A percentile compares a stretch with the other conserved stretches of the same genome.
Evolutionary conservation across 257 asterid species (phyloP).

Genomic region (Penstemon barbatus): DNA sequence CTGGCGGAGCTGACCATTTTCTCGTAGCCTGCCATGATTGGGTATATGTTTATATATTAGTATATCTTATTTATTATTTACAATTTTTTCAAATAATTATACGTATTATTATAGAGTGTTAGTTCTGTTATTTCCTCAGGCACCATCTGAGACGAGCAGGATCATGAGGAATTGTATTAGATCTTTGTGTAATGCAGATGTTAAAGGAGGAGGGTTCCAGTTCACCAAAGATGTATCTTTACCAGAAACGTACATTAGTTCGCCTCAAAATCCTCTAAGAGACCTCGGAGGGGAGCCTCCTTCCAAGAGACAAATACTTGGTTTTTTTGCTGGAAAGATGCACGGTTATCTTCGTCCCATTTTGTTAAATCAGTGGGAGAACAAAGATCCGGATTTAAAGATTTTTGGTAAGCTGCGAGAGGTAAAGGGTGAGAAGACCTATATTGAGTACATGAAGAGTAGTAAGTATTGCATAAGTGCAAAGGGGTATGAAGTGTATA

Average conservation of each 20-base stretch:
- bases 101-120: too few relatives aligned
- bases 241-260: conserved; percentile 54
- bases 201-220: conserved; percentile 55
- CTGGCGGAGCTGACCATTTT: conserved; percentile 71
- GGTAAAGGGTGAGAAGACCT: conserved; percentile 29
- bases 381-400: conserved; percentile 72
- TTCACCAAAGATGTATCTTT: conserved; percentile 67
- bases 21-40: conserved; percentile 89
- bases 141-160: conserved; percentile 65
- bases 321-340: conserved; percentile 77
- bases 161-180: conserved; percentile 65
- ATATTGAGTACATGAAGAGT: conserved; percentile 62
- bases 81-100: too few relatives aligned
- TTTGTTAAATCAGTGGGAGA: conserved; percentile 56
- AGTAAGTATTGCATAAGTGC: conserved; percentile 81
- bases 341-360: conserved; percentile 77
- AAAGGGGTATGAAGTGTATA: conserved; percentile 69
- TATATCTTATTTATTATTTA: too few relatives aligned
- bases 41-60: conserved; percentile 39
- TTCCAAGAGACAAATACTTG: conserved; percentile 56
- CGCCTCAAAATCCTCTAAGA: conserved; percentile 37
- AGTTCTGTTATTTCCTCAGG: conserved; percentile 38
- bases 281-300: conserved; percentile 55
- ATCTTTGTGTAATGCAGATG: conserved; percentile 72
- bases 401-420: conserved; percentile 48